Evolutionary conservation across 192 early-diverging fungal species (phyloP), one percentile per base, ranked within the genome.

Genomic region (Podila epigama): DNA sequence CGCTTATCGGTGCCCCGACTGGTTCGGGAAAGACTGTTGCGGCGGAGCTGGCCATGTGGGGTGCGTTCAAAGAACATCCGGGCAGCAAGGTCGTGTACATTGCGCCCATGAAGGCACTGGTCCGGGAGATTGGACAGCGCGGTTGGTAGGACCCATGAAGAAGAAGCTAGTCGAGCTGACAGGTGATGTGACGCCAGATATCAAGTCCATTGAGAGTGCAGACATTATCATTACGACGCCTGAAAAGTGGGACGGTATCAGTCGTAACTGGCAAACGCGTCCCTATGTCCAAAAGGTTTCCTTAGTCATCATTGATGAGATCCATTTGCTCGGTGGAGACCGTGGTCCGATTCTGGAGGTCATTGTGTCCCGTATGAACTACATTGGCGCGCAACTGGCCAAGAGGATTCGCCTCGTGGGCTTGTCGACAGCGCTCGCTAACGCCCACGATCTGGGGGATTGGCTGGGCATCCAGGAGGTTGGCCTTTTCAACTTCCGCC

Each of bases 181-280:
- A 16, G 97, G 97, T 56, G 98, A 98, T 71, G 91, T 96, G 2
- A 96, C 95, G 18, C 96, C 97, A 10, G 97, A 99, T 53, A 79
- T 96, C 40, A 85, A 89, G 36, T 90, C 95, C 0, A 91, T 98
- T 25, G 86, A 93, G 66, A 81, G 75, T 27, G 95, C 96, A 11
- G 98, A 99, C 78, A 96, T 99, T 35, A 98, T 98, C 65, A 92
- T 99, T 60, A 98, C 96, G 0, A 99, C 98, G 12, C 97, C 98
- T 0, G 96, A 97, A 70, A 98, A 98, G 69, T 99, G 96, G 96
- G 96, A 99, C 83, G 96, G 96, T 60, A 93, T 99, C 66, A 94
- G 90, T 79, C 92, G 98, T 57, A 91, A 88, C 42, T 98, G 96
- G 91, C 88, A 96, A 58, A 90, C 86, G n/a, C 87, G 97, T 48